Evolutionary conservation across 768 basidiomycete species (phyloP), one percentile per base, ranked within the genome.

Genomic region (Hericium rajendrae): DNA sequence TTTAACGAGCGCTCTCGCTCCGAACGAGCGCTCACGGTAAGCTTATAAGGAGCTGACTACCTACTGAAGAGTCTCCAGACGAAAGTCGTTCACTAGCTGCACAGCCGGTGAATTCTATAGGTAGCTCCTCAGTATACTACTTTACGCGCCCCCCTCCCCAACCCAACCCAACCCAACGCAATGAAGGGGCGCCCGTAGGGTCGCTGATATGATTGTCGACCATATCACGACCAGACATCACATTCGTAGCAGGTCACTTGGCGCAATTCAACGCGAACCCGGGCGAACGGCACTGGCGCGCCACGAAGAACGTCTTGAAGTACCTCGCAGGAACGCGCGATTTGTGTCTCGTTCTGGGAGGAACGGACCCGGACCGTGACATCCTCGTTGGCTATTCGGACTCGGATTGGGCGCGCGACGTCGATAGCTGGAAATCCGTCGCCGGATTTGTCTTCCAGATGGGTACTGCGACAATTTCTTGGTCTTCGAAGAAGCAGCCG

Each of bases 401-500:
- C 39, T 11, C 39, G 11, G 39, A 40, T 5, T n/a, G n/a, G 12
- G 39, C 12, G 12, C 11, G 39, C 39, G 39, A 40, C n/a, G 12
- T n/a, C n/a, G 39, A 40, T n/a, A n/a, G 12, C 12, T 5, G 39
- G 12, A 40, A n/a, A 40, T 40, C 39, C 2, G 39, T 40, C 39
- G 11, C 39, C 2, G 39, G 39, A 12, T 40, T 12, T n/a, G 39
- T n/a, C 12, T 40, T 40, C 39, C n/a, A 12, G 12, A 11, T 40
- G 12, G 39, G 12, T n/a, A n/a, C 12, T 5, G n/a, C 12, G 12
- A 26, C 26, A 2, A 38, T 52, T 26, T 52, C 51, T 12, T 52
- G 71, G 73, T 66, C 61, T 1, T 64, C 69, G 6, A 62, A 62
- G 41, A 71, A 71, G 41, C 74, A 75, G 57, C 56, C 62, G 12